Evolutionary conservation across 331 rosid genomes (phyloP).

Genomic region (Malus hybrid): DNA sequence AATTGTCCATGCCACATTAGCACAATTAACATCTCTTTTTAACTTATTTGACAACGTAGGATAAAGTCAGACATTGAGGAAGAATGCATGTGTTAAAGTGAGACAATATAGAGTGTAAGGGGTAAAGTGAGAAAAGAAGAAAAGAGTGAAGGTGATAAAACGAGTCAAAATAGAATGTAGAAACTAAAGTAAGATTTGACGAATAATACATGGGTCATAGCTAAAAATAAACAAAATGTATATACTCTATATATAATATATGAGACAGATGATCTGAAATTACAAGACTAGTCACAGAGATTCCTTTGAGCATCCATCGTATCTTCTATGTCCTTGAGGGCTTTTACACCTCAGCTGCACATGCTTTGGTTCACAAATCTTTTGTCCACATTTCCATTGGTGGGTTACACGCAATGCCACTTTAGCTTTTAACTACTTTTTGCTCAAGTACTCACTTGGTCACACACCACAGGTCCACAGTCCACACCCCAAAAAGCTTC

Average conservation of each 20-base stretch:
- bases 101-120: too few species aligned
- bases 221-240: too few species aligned
- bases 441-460: constrained; percentile 6
- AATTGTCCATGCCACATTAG: too few species aligned
- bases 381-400: constrained; percentile 29
- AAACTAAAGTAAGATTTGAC: too few species aligned
- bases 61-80: too few species aligned
- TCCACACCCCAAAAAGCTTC: constrained; percentile 29
- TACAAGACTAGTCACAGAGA: background rate
- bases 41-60: too few species aligned
- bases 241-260: background rate
- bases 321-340: constrained; percentile 27
- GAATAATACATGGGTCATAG: too few species aligned
- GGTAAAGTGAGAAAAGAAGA: too few species aligned
- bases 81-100: too few species aligned
- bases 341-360: constrained; percentile 83
- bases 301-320: constrained; percentile 12
- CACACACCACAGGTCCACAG: constrained; percentile 8
- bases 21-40: too few species aligned
- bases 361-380: constrained; percentile 46
- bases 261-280: background rate
- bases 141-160: too few species aligned
- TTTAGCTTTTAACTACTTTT: constrained; percentile 14
- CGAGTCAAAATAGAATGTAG: too few species aligned
- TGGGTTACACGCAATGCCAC: constrained; percentile 84